Base-by-base conservation (phyloP, 1,139 yeast species). In the Suhomyces guaymorum region DNA sequence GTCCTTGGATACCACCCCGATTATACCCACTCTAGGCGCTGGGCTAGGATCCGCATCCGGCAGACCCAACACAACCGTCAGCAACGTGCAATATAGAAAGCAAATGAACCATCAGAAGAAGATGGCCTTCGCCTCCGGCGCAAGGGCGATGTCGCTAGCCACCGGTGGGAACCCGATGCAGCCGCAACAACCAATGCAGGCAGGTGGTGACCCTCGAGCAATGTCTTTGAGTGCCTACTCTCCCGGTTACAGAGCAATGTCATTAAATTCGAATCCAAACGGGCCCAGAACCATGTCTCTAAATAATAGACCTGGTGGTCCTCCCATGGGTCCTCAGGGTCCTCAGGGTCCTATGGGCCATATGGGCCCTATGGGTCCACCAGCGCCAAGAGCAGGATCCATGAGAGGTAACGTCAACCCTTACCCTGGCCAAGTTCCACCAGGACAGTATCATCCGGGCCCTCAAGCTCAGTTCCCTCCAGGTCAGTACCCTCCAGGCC, bases 101-200 rank as follows among this genome's bases (percentile, higher is more conserved):
- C 82, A 75, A 46, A 71, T 80, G 73, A 80, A 81, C 37, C 79
- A 77, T 9, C 82, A 79, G 55, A 82, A 80, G 63, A 83, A 84
- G 52, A 54, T 70, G 56, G 76, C 75, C 13, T 54, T 71, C 48
- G 70, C 69, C 12, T 58, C 62, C n/a, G 63, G 73, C 32, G 77
- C 78, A 1, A 55, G 75, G 28, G 74, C 76, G 16, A 69, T 62
- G 63, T 63, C 74, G 9, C 54, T 70, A 26, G 55, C 59, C 4
- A 61, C 66, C 1, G 64, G 63, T 4, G 49, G 50, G 1, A 65
- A 66, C 41, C 70, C 71, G 7, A 63, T 63, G 64, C 49, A 43
- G 20, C 51, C 47, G 30, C 55, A 53, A 27, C 56, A 48, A 16
- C 50, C 43, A n/a, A 15, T 28, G 24, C 33, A 11, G 3, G 37